Base-by-base conservation (phyloP, 306 rosid genomes). In the Fragaria ananassa region DNA sequence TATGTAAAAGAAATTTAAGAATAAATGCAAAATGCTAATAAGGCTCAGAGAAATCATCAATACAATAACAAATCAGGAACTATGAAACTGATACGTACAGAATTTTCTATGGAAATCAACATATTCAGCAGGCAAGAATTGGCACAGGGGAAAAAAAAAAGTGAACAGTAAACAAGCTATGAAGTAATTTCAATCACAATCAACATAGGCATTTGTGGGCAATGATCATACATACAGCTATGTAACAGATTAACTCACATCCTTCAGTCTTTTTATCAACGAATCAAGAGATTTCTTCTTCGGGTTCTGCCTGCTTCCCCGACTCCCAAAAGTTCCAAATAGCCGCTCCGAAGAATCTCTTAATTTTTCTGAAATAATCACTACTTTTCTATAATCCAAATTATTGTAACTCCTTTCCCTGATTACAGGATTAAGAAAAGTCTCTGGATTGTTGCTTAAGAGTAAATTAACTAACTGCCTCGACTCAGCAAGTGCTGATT, bases 181-280 rank as follows among this genome's bases (percentile, higher is more conserved):
- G 71, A 82, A 86, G 80, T 34, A 86, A 85, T 74, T 82, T 81
- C 67, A 78, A 83, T 70, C 64, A 80, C 83, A 83, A 71, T 79
- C 81, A 83, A 79, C 68, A 81, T 72, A 81, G 68, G 76, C 70
- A 79, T 6, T 50, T 37, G 50, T 72, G 37, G 79, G 72, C 70
- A 80, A 77, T 74, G 84, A 83, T 74, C 86, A 81, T 82, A 89
- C 89, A 68, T 84, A 85, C 88, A 86, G 69, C 76, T 66, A 64
- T 41, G 19, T 67, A 77, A 80, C 71, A 76, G 67, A 85, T 89
- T 85, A 96, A 85, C 92, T 92, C 84, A 79, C 93, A 37, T 96
- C 99, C 89, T 68, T 96, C 54, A 96, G 96, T 85, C 97, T 89
- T 85, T 88, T 96, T 79, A 96, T 92, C 89, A 96, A 83, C 29